These are phyloP conservation scores for Eucommia ulmoides DNA, from an alignment of 257 asterid genomes.

Conservation along the genomic window DNA sequence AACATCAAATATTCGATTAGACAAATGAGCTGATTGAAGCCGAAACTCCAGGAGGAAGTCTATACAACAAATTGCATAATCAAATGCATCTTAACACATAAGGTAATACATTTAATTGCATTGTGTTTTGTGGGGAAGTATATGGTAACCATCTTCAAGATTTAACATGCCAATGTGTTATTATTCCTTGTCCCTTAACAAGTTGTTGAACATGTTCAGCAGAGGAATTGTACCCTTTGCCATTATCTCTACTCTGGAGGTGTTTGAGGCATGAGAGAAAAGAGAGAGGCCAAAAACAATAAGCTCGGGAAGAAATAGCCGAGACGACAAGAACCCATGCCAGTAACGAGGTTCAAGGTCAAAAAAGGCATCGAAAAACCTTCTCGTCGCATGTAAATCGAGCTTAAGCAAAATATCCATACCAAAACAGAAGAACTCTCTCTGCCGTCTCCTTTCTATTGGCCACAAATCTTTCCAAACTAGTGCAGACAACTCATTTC, in stretches of 20 bases:
- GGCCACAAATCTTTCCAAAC: constrained; percentile 99
- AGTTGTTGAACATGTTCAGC: background rate
- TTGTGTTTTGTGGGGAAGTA: too few species aligned
- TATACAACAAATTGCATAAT: too few species aligned
- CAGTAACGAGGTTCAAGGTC: constrained; percentile 89
- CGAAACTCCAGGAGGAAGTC: too few species aligned
- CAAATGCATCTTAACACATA: too few species aligned
- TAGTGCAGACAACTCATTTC: constrained; percentile 44
- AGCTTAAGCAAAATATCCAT: constrained; percentile 91
- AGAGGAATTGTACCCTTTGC: constrained; percentile 44
- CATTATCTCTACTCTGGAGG: constrained; percentile 87
- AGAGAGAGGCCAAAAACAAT: constrained; percentile 68
- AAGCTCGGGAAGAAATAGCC: constrained; percentile 83
- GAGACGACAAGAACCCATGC: constrained; percentile 94
- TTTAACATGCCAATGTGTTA: too few species aligned
- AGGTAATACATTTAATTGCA: too few species aligned
- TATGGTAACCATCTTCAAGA: too few species aligned
- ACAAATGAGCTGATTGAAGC: too few species aligned
- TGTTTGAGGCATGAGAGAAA: constrained; percentile 58
- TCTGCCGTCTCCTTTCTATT: constrained; percentile 82
- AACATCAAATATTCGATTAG: too few species aligned
- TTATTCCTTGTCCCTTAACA: too few species aligned
- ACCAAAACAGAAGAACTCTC: constrained; percentile 95
- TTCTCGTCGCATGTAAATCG: constrained; percentile 69
- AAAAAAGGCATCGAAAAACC: constrained; percentile 84